Evolutionary conservation across 768 basidiomycete genomes (phyloP).

Genomic region (Lactarius psammicola): DNA sequence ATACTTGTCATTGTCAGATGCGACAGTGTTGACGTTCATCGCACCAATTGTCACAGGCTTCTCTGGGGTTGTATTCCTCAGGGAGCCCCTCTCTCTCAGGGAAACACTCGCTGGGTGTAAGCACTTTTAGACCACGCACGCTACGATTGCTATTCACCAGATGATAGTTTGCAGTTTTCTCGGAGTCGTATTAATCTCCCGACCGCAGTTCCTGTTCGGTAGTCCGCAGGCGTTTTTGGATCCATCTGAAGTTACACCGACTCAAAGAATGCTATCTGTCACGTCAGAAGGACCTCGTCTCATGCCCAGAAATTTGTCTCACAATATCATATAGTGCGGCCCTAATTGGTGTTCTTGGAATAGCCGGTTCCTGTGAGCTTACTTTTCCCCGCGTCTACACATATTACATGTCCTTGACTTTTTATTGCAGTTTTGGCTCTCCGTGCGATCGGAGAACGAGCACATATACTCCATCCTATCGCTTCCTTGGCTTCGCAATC

Average conservation of each 20-base stretch:
- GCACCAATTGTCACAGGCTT: not conserved
- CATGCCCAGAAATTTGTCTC: not conserved
- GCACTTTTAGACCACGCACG: not conserved
- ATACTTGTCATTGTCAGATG: not conserved
- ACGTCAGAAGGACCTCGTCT: constrained; percentile 36
- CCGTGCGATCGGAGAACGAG: constrained; percentile 71
- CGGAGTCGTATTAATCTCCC: no score
- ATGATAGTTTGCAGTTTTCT: constrained; percentile 29
- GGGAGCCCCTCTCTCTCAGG: not conserved
- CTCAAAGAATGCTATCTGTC: no score
- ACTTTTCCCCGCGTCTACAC: not conserved
- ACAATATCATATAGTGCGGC: constrained; percentile 46
- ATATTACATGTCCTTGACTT: not conserved
- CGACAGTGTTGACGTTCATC: not conserved
- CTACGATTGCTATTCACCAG: not conserved
- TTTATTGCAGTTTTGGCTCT: constrained; percentile 45
- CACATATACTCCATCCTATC: constrained; percentile 71
- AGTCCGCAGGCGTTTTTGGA: no score
- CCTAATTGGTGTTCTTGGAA: constrained; percentile 62
- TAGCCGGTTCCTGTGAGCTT: constrained; percentile 65
- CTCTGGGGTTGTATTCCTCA: not conserved
- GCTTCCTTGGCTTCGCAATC: constrained; percentile 62
- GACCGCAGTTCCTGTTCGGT: no score
- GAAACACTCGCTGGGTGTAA: not conserved
- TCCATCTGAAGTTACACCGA: no score